These are phyloP conservation scores for Malus hybrid DNA, from an alignment of 331 rosid genomes.

Conservation along the genomic window DNA sequence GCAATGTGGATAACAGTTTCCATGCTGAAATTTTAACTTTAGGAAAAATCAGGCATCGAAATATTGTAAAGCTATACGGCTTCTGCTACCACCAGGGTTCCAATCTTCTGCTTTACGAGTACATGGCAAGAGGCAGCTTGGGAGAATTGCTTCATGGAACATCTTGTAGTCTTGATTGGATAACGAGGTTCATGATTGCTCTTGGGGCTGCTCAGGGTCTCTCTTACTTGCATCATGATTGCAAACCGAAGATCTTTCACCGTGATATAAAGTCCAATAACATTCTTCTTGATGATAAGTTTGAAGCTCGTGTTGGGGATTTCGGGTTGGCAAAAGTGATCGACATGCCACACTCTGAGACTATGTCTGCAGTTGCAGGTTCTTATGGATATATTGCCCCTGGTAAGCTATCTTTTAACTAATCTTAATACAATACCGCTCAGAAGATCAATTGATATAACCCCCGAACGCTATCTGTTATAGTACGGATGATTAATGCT, in stretches of 20 bases:
- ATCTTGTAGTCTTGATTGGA: conserved; percentile 23
- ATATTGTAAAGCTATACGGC: conserved; percentile 28
- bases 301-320: conserved; percentile 31
- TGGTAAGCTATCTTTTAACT: background rate
- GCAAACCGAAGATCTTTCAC: conserved; percentile 29
- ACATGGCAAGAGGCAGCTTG: conserved; percentile 31
- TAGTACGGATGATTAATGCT: background rate
- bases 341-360: conserved; percentile 22
- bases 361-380: conserved; percentile 31
- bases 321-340: conserved; percentile 32
- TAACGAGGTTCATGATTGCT: conserved; percentile 22
- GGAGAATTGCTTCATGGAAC: conserved; percentile 26
- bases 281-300: conserved; percentile 29
- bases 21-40: conserved; percentile 24
- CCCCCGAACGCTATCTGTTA: background rate
- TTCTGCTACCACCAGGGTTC: conserved; percentile 30
- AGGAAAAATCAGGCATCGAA: conserved; percentile 22
- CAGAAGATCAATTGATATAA: background rate
- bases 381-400: conserved; percentile 33
- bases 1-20: conserved; percentile 22
- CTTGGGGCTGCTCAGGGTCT: conserved; percentile 32
- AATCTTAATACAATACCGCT: background rate
- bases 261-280: conserved; percentile 30
- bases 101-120: conserved; percentile 30
- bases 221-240: conserved; percentile 30